Conservation (phyloP, 768 basidiomycete species). For the Clathrus columnatus region DNA sequence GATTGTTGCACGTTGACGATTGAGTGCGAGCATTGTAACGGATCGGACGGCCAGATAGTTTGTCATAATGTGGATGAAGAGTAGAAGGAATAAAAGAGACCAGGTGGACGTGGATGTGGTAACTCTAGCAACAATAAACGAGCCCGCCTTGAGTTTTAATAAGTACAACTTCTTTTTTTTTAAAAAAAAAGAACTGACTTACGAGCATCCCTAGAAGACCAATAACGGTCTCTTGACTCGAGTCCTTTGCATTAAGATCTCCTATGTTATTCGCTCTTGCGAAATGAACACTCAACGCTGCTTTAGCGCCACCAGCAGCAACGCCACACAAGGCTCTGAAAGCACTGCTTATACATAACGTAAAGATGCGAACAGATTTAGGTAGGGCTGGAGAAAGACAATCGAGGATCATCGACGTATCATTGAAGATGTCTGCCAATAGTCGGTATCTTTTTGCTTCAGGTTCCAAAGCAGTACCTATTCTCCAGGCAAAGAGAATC, state of each 20-base stretch:
- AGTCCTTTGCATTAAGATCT: conserved; percentile 64
- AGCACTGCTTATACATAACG: conserved; percentile 51
- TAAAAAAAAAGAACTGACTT: conserved; percentile 15
- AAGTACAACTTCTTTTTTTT: background rate
- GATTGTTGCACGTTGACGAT: conserved; percentile 47
- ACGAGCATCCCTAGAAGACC: conserved; percentile 62
- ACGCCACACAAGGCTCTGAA: conserved; percentile 52
- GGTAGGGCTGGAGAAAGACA: conserved; percentile 48
- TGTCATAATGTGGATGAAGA: conserved; percentile 43
- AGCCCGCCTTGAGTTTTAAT: conserved; percentile 39
- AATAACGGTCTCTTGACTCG: conserved; percentile 63
- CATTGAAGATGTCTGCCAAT: conserved; percentile 59
- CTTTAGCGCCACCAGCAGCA: conserved; percentile 62
- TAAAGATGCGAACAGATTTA: conserved; percentile 31
- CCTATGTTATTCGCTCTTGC: conserved; percentile 56
- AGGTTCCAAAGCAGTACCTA: conserved; percentile 57
- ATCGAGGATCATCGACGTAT: conserved; percentile 50
- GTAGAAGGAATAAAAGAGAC: conserved; percentile 38
- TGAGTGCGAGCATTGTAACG: conserved; percentile 47
- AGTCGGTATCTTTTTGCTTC: conserved; percentile 66
- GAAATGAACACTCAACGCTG: conserved; percentile 60
- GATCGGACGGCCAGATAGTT: conserved; percentile 57
- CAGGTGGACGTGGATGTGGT: conserved; percentile 42
- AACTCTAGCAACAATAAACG: conserved; percentile 48
- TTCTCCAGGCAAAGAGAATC: conserved; percentile 49